Evolutionary conservation across 2,329 filamentous ascomycete genomes (phyloP), one percentile per base, ranked within the genome.

Genomic region (Phialophora expanda): DNA sequence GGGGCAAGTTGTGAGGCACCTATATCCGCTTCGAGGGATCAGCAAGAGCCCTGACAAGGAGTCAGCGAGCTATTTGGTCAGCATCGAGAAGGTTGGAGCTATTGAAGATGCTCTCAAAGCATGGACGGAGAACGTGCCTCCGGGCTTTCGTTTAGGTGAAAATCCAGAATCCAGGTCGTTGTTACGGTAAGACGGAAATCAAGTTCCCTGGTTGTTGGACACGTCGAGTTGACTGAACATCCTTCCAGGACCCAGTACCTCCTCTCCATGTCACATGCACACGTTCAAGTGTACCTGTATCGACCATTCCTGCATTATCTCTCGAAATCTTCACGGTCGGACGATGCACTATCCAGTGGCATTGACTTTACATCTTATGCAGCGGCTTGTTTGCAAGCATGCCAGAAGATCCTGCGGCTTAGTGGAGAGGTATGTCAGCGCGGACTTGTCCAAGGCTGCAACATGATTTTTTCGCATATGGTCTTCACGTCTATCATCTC

Each of bases 401-500:
- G 58, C 51, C 58, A 61, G 20, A 51, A 20, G 44, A 61, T 61
- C 32, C 14, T 61, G 48, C 54, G 46, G 11, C 22, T 61, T 3
- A 28, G 46, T 44, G 48, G 30, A 41, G 46, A 54, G 22, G 32
- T 61, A 20, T 54, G 22, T 46, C 20, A 41, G 12, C 26, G 14
- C 7, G 58, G 51, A 9, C 58, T 61, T 28, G 24, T 61, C 48
- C 46, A 44, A 41, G 58, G 58, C 30, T 44, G 58, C 26, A 30
- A 50, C 22, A 28, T 61, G 22, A 51, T 73, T 71, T 32, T 71
- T 64, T 38, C 50, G 58, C 72, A 73, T 73, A 51, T 73, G 69
- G 12, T 72, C 70, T 50, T 69, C 44, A 50, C 46, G n/a, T 50
- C 46, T n/a, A 50, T 50, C 46, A 50, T 50, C 46, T 50, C 46